phyloP scores from a whole-genome alignment of 768 basidiomycete genomes.

The Lactarius deliciosus region DNA sequence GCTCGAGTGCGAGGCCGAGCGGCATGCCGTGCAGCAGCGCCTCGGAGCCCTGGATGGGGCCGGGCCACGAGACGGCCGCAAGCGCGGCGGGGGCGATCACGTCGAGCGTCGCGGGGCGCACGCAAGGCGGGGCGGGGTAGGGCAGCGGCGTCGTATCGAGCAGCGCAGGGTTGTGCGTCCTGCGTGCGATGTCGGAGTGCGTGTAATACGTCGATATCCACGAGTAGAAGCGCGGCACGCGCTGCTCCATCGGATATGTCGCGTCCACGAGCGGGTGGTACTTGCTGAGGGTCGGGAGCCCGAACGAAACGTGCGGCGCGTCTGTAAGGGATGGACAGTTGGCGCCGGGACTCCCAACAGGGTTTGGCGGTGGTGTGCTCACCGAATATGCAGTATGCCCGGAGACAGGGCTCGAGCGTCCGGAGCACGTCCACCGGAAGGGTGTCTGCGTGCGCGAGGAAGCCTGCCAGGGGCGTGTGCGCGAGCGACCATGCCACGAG shows the following conservation, averaged over 20 bases:
- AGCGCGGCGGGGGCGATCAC: constrained; percentile 20
- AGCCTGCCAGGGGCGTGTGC: constrained; percentile 20
- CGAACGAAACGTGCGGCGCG: constrained; percentile 22
- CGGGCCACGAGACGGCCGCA: constrained; percentile 24
- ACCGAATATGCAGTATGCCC: constrained; percentile 29
- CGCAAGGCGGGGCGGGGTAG: constrained; percentile 11
- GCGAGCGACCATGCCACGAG: constrained; percentile 30
- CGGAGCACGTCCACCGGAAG: constrained; percentile 21
- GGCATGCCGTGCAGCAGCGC: constrained; percentile 23
- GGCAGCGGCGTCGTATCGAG: constrained; percentile 23
- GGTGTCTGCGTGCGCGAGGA: constrained; percentile 22
- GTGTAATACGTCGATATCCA: constrained; percentile 30
- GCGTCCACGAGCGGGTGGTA: constrained; percentile 25
- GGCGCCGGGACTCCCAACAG: background rate
- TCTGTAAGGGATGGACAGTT: background rate
- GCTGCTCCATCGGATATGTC: constrained; percentile 16
- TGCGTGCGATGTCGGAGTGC: constrained; percentile 17
- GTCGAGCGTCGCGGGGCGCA: constrained; percentile 25
- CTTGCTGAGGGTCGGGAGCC: constrained; percentile 20
- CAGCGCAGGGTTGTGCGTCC: constrained; percentile 12
- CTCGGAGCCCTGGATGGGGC: constrained; percentile 26
- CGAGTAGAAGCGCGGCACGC: constrained; percentile 27
- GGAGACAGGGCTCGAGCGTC: constrained; percentile 20
- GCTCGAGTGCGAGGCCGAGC: constrained; percentile 17
- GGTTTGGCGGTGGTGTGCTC: background rate